Evolutionary conservation across 306 rosid genomes (phyloP).

Genomic region (Pueraria montana): DNA sequence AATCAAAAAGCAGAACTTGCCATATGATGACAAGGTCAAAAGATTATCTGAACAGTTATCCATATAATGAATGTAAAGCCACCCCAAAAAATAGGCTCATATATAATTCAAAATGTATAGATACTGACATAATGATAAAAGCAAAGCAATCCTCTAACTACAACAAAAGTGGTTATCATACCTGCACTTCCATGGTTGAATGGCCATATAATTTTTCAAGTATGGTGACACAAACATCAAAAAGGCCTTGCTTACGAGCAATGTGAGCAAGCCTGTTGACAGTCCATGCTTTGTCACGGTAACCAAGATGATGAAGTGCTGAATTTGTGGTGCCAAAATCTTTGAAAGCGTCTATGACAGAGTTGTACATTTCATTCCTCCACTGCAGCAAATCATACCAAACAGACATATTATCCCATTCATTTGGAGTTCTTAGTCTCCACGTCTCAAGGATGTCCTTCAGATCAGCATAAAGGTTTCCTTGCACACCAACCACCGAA

Average conservation of each 20-base stretch:
- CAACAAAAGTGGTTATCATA: slow-evolving; percentile 45
- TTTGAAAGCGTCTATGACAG: slow-evolving; percentile 97
- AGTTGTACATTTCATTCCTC: slow-evolving; percentile 98
- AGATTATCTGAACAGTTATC: not conserved
- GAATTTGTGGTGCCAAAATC: slow-evolving; percentile 80
- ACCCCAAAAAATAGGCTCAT: slow-evolving; percentile 24
- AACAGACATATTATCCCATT: slow-evolving; percentile 98
- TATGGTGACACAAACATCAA: slow-evolving; percentile 90
- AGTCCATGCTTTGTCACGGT: slow-evolving; percentile 99
- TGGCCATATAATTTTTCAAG: slow-evolving; percentile 98
- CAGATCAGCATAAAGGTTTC: slow-evolving; percentile 95
- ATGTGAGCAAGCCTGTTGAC: slow-evolving; percentile 97
- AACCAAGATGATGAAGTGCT: slow-evolving; percentile 98
- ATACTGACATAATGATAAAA: slow-evolving; percentile 18
- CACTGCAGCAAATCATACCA: slow-evolving; percentile 99
- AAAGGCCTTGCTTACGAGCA: slow-evolving; percentile 94
- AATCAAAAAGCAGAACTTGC: slow-evolving; percentile 25
- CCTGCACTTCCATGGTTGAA: slow-evolving; percentile 99
- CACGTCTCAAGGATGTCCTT: slow-evolving; percentile 99
- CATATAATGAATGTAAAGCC: slow-evolving; percentile 14
- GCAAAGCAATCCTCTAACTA: slow-evolving; percentile 32
- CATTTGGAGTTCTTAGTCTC: slow-evolving; percentile 98
- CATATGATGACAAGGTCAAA: not conserved
- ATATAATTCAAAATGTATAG: slow-evolving; percentile 33
- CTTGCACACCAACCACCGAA: slow-evolving; percentile 82